phyloP scores from a whole-genome alignment of 2,329 filamentous ascomycete species.

The Trematosphaeria pertusa region DNA sequence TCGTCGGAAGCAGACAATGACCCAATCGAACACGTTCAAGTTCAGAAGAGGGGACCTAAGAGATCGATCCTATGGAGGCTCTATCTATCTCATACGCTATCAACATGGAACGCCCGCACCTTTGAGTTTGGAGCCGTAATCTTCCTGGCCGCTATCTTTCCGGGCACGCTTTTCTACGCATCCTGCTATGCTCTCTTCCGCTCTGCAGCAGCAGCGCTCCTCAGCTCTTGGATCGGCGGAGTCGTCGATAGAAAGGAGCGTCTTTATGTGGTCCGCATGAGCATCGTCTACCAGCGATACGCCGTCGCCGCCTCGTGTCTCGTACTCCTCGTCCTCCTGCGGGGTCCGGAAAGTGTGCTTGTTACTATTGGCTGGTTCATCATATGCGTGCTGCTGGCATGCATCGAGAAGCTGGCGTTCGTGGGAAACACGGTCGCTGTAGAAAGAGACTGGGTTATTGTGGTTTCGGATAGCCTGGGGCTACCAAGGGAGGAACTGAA shows the following conservation, averaged over 20 bases:
- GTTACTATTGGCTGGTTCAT: slow-evolving; percentile 39
- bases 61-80: slow-evolving; percentile 46
- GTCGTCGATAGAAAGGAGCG: slow-evolving; percentile 63
- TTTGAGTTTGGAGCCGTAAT: slow-evolving; percentile 61
- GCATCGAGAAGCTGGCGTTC: slow-evolving; percentile 71
- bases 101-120: slow-evolving; percentile 57
- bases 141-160: slow-evolving; percentile 55
- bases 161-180: slow-evolving; percentile 67
- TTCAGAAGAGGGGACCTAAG: too few relatives aligned
- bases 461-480: slow-evolving; percentile 52
- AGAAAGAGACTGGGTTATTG: slow-evolving; percentile 73
- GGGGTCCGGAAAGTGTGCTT: slow-evolving; percentile 10
- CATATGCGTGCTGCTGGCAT: slow-evolving; percentile 62
- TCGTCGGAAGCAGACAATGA: too few relatives aligned
- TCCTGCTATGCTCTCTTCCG: slow-evolving; percentile 73
- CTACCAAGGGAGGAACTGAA: slow-evolving; percentile 55
- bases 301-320: slow-evolving; percentile 43
- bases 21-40: too few relatives aligned
- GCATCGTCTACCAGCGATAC: slow-evolving; percentile 49
- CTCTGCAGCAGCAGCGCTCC: slow-evolving; percentile 62
- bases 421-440: slow-evolving; percentile 72
- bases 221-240: slow-evolving; percentile 65
- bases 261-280: slow-evolving; percentile 47
- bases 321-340: slow-evolving; percentile 29
- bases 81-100: slow-evolving; percentile 56